Evolutionary conservation across 371 early-diverging fungal species (phyloP), one percentile per base, ranked within the genome.

Genomic region (Mucor racemosus): DNA sequence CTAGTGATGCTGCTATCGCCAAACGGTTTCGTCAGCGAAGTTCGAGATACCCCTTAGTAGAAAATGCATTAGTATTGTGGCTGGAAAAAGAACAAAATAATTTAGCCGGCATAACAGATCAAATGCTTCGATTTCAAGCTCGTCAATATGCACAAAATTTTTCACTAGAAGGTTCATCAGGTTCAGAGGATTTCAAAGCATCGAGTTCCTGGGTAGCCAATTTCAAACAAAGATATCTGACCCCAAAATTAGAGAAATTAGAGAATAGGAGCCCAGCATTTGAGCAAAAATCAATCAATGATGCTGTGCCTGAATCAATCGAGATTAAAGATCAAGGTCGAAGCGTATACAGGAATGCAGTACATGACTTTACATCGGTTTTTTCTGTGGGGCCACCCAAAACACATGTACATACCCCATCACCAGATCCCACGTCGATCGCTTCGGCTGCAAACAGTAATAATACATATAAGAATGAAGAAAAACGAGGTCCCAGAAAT

Each of bases 161-260:
- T 42, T 33, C 61, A 13, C 36, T 50, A 4, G 61, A 56, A 40
- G 70, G 65, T 1, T n/a, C 46, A 26, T 57, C 39, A 21, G 70
- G 61, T 0, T n/a, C 46, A 35, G 69, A 65, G 15, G 62, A 68
- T 17, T 70, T 70, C 13, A 70, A 70, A 26, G 70, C 70, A 19
- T 70, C 70, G 5, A 65, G 65, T 36, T 70, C 70, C 0, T 70
- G 70, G 70, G 34, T 70, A 4, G 26, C 62, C 8, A 70, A 70
- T 11, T 70, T 70, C 17, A 70, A 65, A 26, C 62, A 66, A 53
- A 44, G 59, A 41, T 66, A 70, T 15, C 14, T 67, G 35, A 36
- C 15, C 41, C 42, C 42, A 1, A 60, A 60, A 58, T 46, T 48
- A 46, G 36, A 42, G 3, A 60, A 60, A 14, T 3, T 53, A 56